phyloP scores from a whole-genome alignment of 495 filamentous ascomycete genomes.

The Penicillium mononematosum region DNA sequence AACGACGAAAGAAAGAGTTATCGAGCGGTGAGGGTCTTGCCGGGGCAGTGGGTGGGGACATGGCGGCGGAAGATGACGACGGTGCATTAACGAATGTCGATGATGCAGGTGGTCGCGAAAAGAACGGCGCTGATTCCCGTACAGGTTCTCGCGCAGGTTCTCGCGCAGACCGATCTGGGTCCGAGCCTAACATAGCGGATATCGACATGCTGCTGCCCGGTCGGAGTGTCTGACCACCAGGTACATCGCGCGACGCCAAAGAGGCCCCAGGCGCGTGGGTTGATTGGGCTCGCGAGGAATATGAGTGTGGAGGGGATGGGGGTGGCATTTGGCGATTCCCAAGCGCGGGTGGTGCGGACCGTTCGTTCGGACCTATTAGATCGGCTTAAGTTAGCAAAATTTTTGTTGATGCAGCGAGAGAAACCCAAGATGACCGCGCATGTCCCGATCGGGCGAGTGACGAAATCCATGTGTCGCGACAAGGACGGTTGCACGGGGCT shows the following conservation, averaged over 20 bases:
- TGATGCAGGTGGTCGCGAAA: conserved; percentile 52
- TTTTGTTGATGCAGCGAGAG: background rate
- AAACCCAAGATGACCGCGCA: conserved; percentile 7
- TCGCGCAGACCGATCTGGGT: conserved; percentile 49
- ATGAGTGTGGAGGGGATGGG: conserved; percentile 58
- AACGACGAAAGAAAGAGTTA: conserved; percentile 61
- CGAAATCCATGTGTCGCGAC: conserved; percentile 7
- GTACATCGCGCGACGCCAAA: conserved; percentile 53
- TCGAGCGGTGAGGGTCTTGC: conserved; percentile 51
- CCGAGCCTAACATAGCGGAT: conserved; percentile 77
- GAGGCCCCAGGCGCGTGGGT: conserved; percentile 43
- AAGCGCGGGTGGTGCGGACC: conserved; percentile 48
- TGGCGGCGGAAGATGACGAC: conserved; percentile 37
- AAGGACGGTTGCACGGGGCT: conserved; percentile 9
- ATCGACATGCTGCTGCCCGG: conserved; percentile 91
- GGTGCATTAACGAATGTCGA: conserved; percentile 40
- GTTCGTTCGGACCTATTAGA: conserved; percentile 34
- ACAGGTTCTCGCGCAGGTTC: conserved; percentile 36
- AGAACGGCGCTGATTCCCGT: conserved; percentile 55
- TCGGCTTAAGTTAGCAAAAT: conserved; percentile 3
- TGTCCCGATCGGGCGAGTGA: conserved; percentile 1
- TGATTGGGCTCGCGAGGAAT: conserved; percentile 44
- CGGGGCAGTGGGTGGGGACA: conserved; percentile 48
- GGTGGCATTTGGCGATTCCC: conserved; percentile 58
- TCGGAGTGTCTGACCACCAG: conserved; percentile 47